Evolutionary conservation across 257 asterid genomes (phyloP), one percentile per base, ranked within the genome.

Genomic region (Ligustrum vulgare): DNA sequence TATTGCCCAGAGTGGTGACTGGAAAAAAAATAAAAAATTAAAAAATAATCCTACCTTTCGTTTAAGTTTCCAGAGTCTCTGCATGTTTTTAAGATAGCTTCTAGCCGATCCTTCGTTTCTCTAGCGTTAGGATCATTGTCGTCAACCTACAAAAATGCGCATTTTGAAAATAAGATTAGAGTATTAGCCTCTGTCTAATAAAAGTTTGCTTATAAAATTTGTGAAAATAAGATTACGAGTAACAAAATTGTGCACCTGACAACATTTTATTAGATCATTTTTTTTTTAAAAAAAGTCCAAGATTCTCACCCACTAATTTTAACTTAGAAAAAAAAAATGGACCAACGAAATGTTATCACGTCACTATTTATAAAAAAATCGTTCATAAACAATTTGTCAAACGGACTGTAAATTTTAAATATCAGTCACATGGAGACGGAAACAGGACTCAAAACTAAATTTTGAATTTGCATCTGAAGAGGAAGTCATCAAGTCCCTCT

Each of bases 1-100:
- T 34, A 58, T 34, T 62, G 33, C 15, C 45, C 34, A 67, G 8
- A 36, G n/a, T 60, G 20, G 31, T 11, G 56, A 11, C 36, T 60
- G 23, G n/a, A n/a, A 28, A 28, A 71, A 49, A 75, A 65, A 47
- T 11, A 34, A 36, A 51, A 11, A 56, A 18, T 75, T 12, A 34
- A 8, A 15, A 62, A n/a, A n/a, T n/a, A n/a, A 28, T 28, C 81
- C 32, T 60, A 84, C 88, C 90, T 86, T 75, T 75, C 73, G 65
- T 37, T 73, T 35, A 86, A 74, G 70, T 86, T 60, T 60, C 67
- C 67, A 60, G 67, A 60, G 7, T 60, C 67, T 18, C 67, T 60
- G n/a, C 67, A 60, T 0, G 34, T 25, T 60, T 25, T 60, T 25
- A 25, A 60, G n/a, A 60, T 60, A 23, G 67, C 34, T 60, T 60